A percentile compares a stretch with the other conserved stretches of the same genome.
Conservation (phyloP, 1,139 yeast species). For the Spathaspora sp. region DNA sequence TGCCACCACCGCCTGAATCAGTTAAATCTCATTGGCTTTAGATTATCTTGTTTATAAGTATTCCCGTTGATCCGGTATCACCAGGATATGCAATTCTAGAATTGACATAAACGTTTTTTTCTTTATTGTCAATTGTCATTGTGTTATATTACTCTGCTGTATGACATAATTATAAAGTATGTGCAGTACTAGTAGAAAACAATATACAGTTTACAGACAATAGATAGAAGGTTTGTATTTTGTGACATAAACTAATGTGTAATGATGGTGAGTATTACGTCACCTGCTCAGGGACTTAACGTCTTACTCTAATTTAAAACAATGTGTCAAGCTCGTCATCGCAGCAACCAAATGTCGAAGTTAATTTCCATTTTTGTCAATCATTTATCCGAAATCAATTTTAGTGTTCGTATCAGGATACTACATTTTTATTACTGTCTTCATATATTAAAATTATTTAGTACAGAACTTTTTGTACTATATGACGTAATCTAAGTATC, state of each 20-base stretch:
- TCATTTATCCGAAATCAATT: background rate
- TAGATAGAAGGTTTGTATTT: background rate
- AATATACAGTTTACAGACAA: background rate
- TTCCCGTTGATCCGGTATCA: background rate
- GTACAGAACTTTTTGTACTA: background rate
- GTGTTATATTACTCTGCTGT: background rate
- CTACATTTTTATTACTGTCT: background rate
- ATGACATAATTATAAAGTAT: conserved; percentile 1
- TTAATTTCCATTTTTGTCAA: background rate
- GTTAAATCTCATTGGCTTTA: background rate
- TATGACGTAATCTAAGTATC: background rate
- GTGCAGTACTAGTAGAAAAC: no score
- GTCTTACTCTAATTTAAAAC: no score
- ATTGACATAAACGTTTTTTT: background rate
- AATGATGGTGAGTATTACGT: background rate
- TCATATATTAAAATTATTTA: background rate
- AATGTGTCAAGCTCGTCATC: background rate
- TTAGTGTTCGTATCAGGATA: background rate
- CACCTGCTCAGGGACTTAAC: background rate
- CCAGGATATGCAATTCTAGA: background rate
- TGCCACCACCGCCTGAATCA: background rate
- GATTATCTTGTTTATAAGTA: background rate
- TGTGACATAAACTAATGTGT: background rate
- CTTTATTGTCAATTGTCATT: background rate
- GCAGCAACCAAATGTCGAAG: background rate